Evolutionary conservation across 192 early-diverging fungal genomes (phyloP).

Genomic region (Umbelopsis ramanniana): DNA sequence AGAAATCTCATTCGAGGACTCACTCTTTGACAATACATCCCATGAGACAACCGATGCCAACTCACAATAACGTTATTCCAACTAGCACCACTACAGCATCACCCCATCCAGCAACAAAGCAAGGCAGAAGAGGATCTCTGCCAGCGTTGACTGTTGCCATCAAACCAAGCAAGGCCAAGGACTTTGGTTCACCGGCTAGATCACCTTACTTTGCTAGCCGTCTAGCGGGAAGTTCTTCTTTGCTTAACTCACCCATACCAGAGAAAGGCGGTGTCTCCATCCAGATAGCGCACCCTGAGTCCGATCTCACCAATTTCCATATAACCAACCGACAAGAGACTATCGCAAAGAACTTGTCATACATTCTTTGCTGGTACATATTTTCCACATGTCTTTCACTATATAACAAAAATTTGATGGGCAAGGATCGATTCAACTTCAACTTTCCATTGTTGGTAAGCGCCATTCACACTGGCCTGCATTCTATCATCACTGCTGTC

Average conservation of each 20-base stretch:
- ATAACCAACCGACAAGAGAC: conserved; percentile 21
- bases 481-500: conserved; percentile 65
- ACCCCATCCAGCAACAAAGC: neutral
- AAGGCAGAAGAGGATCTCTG: conserved; percentile 30
- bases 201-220: conserved; percentile 20
- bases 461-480: conserved; percentile 74
- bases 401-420: conserved; percentile 89
- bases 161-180: conserved; percentile 18
- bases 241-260: conserved; percentile 25
- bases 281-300: conserved; percentile 19
- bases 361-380: conserved; percentile 72
- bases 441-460: conserved; percentile 78
- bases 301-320: conserved; percentile 22
- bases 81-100: neutral
- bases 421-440: conserved; percentile 73
- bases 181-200: conserved; percentile 9
- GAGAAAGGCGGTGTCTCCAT: conserved; percentile 32
- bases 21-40: conserved; percentile 14
- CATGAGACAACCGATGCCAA: neutral
- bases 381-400: conserved; percentile 75
- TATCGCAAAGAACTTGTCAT: conserved; percentile 42
- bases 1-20: conserved; percentile 7
- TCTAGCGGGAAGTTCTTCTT: conserved; percentile 26
- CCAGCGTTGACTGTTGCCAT: conserved; percentile 12
- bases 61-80: neutral